Conservation (phyloP, 257 asterid species). For the Scutellaria barbata region DNA sequence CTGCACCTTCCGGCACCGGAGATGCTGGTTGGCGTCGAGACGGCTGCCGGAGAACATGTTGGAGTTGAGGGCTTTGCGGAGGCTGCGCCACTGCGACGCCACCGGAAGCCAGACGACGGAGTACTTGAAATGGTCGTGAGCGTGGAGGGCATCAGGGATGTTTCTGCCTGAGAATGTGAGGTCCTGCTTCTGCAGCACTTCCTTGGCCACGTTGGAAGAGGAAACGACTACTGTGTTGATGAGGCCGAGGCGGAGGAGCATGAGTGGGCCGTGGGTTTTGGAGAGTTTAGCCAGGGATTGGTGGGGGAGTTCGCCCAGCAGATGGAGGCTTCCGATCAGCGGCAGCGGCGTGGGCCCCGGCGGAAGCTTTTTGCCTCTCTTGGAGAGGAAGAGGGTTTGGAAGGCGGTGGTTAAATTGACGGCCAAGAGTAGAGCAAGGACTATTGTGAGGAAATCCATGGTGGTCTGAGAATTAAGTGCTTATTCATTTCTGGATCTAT, state of each 20-base stretch:
- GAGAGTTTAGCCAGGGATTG: slow-evolving; percentile 60
- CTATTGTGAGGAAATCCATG: slow-evolving; percentile 52
- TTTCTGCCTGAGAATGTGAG: slow-evolving; percentile 56
- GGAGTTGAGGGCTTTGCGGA: slow-evolving; percentile 62
- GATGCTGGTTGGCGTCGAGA: slow-evolving; percentile 64
- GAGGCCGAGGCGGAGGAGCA: slow-evolving; percentile 63
- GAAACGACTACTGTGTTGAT: slow-evolving; percentile 61
- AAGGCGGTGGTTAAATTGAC: slow-evolving; percentile 36
- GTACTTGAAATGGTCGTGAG: slow-evolving; percentile 58
- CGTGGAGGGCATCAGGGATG: slow-evolving; percentile 61
- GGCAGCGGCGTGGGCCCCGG: slow-evolving; percentile 85
- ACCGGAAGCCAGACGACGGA: slow-evolving; percentile 81
- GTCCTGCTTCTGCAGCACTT: slow-evolving; percentile 73
- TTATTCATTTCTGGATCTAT: no score
- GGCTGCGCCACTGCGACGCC: slow-evolving; percentile 61
- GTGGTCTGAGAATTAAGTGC: background rate
- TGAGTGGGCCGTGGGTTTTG: slow-evolving; percentile 66
- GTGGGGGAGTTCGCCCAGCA: slow-evolving; percentile 76
- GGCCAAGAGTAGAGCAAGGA: slow-evolving; percentile 23
- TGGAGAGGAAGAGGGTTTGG: slow-evolving; percentile 16
- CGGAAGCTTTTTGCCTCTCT: slow-evolving; percentile 48
- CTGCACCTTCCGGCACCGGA: slow-evolving; percentile 58
- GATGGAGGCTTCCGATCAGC: slow-evolving; percentile 69
- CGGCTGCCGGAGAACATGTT: slow-evolving; percentile 63
- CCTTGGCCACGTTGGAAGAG: slow-evolving; percentile 64